These are phyloP conservation scores for Aspergillus floridensis DNA, from an alignment of 2,329 filamentous ascomycete species.

Conservation along the genomic window DNA sequence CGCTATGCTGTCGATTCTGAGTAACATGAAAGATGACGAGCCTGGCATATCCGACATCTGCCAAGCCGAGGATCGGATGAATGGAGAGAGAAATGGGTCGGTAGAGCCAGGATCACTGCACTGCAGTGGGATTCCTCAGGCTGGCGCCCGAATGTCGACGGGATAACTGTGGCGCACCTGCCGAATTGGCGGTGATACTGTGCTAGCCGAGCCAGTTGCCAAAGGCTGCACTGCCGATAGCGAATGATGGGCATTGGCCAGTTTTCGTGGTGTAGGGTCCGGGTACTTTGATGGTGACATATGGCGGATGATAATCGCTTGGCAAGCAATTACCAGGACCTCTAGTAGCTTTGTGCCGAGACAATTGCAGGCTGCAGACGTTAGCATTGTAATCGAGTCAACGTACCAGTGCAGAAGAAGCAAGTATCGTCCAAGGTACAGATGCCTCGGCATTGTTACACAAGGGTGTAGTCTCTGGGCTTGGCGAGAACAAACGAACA, in stretches of 20 bases:
- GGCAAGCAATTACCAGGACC: slow-evolving; percentile 17
- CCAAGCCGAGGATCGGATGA: slow-evolving; percentile 9
- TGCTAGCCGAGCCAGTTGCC: slow-evolving; percentile 9
- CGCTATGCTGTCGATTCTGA: slow-evolving; percentile 1
- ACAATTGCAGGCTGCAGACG: slow-evolving; percentile 42
- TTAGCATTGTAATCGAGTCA: slow-evolving; percentile 18
- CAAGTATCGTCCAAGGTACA: slow-evolving; percentile 12
- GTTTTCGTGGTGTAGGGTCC: slow-evolving; percentile 10
- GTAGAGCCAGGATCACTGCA: slow-evolving; percentile 10
- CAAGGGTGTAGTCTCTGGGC: slow-evolving; percentile 16
- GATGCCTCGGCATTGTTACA: slow-evolving; percentile 24
- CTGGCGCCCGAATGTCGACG: slow-evolving; percentile 14
- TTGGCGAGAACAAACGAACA: slow-evolving; percentile 21
- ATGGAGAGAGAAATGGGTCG: slow-evolving; percentile 6
- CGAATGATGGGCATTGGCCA: slow-evolving; percentile 8
- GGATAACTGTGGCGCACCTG: slow-evolving; percentile 8
- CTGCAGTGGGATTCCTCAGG: slow-evolving; percentile 9
- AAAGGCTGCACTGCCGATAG: slow-evolving; percentile 12
- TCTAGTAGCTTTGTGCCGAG: slow-evolving; percentile 47
- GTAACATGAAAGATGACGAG: slow-evolving; percentile 5
- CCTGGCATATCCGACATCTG: slow-evolving; percentile 10
- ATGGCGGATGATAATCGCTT: slow-evolving; percentile 18
- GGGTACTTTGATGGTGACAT: slow-evolving; percentile 23
- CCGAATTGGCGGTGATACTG: slow-evolving; percentile 11
- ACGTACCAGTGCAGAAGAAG: not conserved